Percentiles rank a stretch among this genome's conserved stretches.
These are phyloP conservation scores for Sordariomycetes sp. DNA, from an alignment of 2,329 filamentous ascomycete species.

Conservation along the genomic window DNA sequence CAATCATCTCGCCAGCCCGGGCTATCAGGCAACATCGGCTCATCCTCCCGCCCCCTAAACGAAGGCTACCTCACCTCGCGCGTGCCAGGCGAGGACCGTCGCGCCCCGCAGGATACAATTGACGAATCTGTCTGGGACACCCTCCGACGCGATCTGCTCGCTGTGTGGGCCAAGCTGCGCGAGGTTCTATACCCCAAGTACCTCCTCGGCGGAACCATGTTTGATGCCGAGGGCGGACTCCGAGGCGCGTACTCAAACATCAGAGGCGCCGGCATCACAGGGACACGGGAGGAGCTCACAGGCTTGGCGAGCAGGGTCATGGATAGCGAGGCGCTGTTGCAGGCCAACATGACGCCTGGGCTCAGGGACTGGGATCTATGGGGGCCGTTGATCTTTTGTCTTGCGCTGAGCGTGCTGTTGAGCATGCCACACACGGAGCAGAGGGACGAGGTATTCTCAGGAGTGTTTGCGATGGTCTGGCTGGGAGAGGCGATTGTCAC, in stretches of 20 bases:
- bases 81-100: conserved; percentile 87
- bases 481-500: conserved; percentile 94
- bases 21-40: conserved; percentile 71
- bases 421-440: conserved; percentile 76
- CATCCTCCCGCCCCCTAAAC: conserved; percentile 47
- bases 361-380: conserved; percentile 96
- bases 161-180: conserved; percentile 96
- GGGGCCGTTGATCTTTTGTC: conserved; percentile 91
- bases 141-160: conserved; percentile 81
- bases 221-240: conserved; percentile 42
- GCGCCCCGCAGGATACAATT: conserved; percentile 84
- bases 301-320: conserved; percentile 53
- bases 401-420: conserved; percentile 78
- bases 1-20: conserved; percentile 62
- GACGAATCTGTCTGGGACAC: conserved; percentile 98
- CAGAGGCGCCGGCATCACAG: conserved; percentile 46
- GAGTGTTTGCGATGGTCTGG: conserved; percentile 95
- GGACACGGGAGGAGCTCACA: conserved; percentile 53
- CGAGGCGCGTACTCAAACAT: conserved; percentile 55
- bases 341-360: conserved; percentile 76
- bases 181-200: conserved; percentile 96
- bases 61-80: conserved; percentile 79
- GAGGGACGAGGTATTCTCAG: conserved; percentile 83
- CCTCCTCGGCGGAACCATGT: conserved; percentile 64
- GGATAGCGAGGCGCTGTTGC: conserved; percentile 53